Evolutionary conservation across 2,329 filamentous ascomycete genomes (phyloP).

Genomic region (Colletotrichum tanaceti): DNA sequence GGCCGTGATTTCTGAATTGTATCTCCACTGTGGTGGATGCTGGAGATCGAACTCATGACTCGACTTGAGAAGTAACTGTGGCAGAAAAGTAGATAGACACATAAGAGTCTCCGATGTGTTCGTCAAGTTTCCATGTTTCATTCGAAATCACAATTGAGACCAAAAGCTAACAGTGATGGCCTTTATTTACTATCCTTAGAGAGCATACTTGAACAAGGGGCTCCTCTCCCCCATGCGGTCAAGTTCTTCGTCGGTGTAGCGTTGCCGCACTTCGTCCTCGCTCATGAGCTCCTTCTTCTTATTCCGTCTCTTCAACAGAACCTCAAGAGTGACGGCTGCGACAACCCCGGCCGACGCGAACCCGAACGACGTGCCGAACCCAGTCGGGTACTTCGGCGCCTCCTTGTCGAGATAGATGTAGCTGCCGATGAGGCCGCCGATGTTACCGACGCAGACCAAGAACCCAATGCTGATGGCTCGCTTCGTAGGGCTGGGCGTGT

Average conservation of each 20-base stretch:
- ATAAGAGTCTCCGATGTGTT: not conserved
- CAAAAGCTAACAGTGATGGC: not conserved
- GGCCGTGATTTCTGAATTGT: not conserved
- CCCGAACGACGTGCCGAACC: slow-evolving; percentile 34
- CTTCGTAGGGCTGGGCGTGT: slow-evolving; percentile 52
- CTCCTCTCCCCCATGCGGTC: slow-evolving; percentile 48
- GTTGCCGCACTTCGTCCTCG: slow-evolving; percentile 45
- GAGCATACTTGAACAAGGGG: slow-evolving; percentile 48
- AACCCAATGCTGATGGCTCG: slow-evolving; percentile 56
- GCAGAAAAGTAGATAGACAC: not conserved
- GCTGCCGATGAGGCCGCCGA: slow-evolving; percentile 48
- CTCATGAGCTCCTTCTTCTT: slow-evolving; percentile 43
- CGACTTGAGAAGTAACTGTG: not conserved
- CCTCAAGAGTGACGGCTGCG: slow-evolving; percentile 34
- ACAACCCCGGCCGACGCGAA: slow-evolving; percentile 37
- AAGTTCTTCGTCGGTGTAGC: slow-evolving; percentile 47
- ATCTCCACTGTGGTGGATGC: slow-evolving; percentile 20
- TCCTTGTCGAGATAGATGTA: slow-evolving; percentile 41
- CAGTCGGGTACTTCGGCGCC: slow-evolving; percentile 39
- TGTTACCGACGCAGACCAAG: slow-evolving; percentile 55
- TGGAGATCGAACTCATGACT: accelerated
- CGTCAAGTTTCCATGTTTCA: not conserved
- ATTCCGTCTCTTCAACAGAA: slow-evolving; percentile 42
- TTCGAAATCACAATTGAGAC: accelerated
- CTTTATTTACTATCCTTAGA: slow-evolving; percentile 38